Evolutionary conservation across 192 early-diverging fungal genomes (phyloP).

Genomic region (Linnemannia schmuckeri): DNA sequence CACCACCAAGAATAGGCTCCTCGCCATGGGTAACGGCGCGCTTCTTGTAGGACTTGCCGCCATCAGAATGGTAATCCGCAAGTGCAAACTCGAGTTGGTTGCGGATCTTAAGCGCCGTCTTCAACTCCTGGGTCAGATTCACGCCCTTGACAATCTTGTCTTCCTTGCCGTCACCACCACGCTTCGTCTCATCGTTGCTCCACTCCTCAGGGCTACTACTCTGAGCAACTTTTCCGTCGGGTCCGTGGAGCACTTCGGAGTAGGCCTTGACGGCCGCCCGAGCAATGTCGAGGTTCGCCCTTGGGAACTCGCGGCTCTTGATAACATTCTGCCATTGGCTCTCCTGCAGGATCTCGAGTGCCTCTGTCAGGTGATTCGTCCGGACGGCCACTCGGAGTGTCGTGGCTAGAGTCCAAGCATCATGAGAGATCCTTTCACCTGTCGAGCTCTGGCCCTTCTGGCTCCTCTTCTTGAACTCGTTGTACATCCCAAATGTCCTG

Average conservation of each 20-base stretch:
- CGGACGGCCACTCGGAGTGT: conserved; percentile 28
- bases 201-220: background rate
- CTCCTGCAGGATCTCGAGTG: conserved; percentile 30
- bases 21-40: background rate
- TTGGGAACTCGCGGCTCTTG: conserved; percentile 17
- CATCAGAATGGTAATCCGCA: background rate
- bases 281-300: conserved; percentile 39
- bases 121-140: background rate
- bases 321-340: conserved; percentile 27
- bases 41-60: background rate
- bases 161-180: background rate
- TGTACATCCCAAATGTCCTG: conserved; percentile 37
- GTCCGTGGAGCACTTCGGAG: background rate
- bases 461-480: conserved; percentile 2
- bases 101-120: background rate
- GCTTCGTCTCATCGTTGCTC: background rate
- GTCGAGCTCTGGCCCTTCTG: background rate
- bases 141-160: background rate
- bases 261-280: background rate
- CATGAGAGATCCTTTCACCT: conserved; percentile 1
- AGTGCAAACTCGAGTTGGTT: background rate
- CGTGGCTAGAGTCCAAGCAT: conserved; percentile 43
- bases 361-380: conserved; percentile 39
- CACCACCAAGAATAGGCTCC: background rate
- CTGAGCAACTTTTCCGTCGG: background rate